Percentiles rank a stretch among this genome's conserved stretches.
Evolutionary conservation across 164 flowering plant genomes (phyloP).

Genomic region (Amborella trichopoda): DNA sequence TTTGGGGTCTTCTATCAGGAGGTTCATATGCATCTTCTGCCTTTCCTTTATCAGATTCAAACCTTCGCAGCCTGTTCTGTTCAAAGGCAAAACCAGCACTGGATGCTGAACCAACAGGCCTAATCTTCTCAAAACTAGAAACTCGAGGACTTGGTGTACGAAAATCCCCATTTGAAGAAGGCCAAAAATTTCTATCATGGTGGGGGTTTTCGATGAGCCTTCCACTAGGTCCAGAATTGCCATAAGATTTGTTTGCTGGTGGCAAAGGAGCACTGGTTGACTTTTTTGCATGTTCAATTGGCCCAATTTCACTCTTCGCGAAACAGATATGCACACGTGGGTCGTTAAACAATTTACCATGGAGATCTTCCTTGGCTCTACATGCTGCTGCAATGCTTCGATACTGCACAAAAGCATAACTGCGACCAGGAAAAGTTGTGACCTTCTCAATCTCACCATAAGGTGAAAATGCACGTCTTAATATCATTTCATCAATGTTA

Average conservation of each 20-base stretch:
- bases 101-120: no score
- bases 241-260: conserved; percentile 26
- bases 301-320: conserved; percentile 57
- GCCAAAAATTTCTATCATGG: conserved; percentile 27
- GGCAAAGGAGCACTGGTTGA: conserved; percentile 28
- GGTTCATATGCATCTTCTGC: conserved; percentile 35
- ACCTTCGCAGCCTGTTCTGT: conserved; percentile 27
- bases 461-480: conserved; percentile 74
- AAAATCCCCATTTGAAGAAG: conserved; percentile 21
- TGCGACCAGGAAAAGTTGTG: conserved; percentile 81
- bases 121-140: conserved; percentile 19
- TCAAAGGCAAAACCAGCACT: conserved; percentile 30
- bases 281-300: conserved; percentile 35
- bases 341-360: conserved; percentile 85
- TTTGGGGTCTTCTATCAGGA: conserved; percentile 25
- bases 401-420: conserved; percentile 84
- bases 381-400: conserved; percentile 49
- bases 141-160: conserved; percentile 38
- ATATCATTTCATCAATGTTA: conserved; percentile 58
- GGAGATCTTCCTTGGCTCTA: conserved; percentile 87
- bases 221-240: conserved; percentile 14
- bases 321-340: conserved; percentile 91
- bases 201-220: conserved; percentile 22
- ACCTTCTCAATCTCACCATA: conserved; percentile 88
- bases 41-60: conserved; percentile 22